Conservation (phyloP, 2,329 filamentous ascomycete species). For the Monosporascus sp. region DNA sequence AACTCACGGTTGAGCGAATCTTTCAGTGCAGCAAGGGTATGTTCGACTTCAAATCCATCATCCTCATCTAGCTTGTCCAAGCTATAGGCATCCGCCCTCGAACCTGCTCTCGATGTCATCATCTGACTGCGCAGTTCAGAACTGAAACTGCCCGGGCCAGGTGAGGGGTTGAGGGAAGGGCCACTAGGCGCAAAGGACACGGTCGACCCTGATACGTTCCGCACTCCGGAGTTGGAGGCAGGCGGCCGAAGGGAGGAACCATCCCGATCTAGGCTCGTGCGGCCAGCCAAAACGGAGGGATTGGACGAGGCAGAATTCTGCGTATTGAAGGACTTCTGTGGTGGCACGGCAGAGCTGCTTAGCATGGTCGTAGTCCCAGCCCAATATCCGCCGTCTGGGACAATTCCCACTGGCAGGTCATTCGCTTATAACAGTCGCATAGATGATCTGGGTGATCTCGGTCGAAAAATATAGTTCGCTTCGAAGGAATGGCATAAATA, state of each 20-base stretch:
- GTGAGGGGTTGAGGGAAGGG: conserved; percentile 64
- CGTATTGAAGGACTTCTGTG: conserved; percentile 45
- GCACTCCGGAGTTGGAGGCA: conserved; percentile 36
- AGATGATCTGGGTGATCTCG: neutral
- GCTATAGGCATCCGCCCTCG: conserved; percentile 46
- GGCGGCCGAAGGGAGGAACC: conserved; percentile 42
- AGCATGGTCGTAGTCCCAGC: conserved; percentile 37
- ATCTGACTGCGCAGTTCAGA: conserved; percentile 75
- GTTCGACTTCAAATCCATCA: conserved; percentile 55
- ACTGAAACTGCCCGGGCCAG: conserved; percentile 80
- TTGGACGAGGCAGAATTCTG: conserved; percentile 36
- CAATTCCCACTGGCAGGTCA: conserved; percentile 10
- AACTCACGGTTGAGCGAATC: conserved; percentile 90
- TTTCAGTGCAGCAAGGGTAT: conserved; percentile 68
- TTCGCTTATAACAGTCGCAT: conserved; percentile 8
- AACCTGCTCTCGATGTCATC: conserved; percentile 59
- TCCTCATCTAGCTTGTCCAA: conserved; percentile 61
- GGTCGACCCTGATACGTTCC: conserved; percentile 47
- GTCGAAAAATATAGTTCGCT: neutral
- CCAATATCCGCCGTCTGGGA: neutral
- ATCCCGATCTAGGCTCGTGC: conserved; percentile 53
- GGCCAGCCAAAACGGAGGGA: conserved; percentile 29
- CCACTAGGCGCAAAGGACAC: conserved; percentile 62
- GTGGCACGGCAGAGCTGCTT: conserved; percentile 48
- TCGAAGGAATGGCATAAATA: neutral